Conservation (phyloP, 1,284 basidiomycete species). For the Amylostereum areolatum region DNA sequence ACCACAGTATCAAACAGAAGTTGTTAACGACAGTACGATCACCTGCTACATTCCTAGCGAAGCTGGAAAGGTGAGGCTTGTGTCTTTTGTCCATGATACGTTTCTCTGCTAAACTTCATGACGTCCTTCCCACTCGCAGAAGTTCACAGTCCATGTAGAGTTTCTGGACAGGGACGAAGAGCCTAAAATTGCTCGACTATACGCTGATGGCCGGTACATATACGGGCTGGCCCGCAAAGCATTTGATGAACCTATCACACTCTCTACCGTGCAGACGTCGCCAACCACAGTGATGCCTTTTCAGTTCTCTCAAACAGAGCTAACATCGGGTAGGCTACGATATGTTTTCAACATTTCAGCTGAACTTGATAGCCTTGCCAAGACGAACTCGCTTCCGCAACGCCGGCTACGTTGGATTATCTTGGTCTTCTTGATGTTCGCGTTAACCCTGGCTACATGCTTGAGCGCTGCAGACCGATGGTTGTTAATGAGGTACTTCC, state of each 20-base stretch:
- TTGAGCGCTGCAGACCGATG: background rate
- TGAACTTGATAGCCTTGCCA: no score
- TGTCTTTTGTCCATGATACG: background rate
- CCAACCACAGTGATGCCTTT: background rate
- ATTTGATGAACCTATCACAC: background rate
- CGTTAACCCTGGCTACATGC: background rate
- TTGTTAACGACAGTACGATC: background rate
- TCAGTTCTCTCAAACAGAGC: background rate
- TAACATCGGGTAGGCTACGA: background rate
- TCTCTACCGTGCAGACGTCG: background rate
- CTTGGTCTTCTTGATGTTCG: background rate
- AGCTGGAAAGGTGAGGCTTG: background rate
- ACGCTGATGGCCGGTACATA: background rate
- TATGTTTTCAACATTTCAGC: no score
- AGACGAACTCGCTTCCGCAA: no score
- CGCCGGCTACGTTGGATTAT: no score
- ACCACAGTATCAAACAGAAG: background rate
- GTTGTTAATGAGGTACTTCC: background rate
- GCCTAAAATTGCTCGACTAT: background rate
- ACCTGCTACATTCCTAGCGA: slow-evolving; percentile 1
- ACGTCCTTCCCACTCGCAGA: background rate
- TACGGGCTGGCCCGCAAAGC: background rate
- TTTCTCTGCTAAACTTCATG: background rate
- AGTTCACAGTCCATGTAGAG: background rate
- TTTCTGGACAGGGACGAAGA: no score